These are phyloP conservation scores for Bruguiera gymnorhiza DNA, from an alignment of 345 rosid genomes.

Conservation along the genomic window DNA sequence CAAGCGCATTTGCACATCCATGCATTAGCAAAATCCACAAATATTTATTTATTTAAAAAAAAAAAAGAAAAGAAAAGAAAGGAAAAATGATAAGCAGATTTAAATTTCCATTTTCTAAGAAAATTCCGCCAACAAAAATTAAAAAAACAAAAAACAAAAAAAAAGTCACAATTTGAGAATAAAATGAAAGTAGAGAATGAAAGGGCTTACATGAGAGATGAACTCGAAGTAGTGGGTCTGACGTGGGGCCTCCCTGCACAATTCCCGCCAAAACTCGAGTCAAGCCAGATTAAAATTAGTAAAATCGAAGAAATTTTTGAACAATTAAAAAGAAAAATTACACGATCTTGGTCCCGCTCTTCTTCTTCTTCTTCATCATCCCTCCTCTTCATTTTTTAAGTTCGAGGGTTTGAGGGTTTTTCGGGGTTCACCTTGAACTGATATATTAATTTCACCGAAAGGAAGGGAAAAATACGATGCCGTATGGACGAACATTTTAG, in stretches of 20 bases:
- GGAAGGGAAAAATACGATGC: conserved; percentile 11
- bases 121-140: no score
- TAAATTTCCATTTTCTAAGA: no score
- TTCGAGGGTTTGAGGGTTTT: neutral
- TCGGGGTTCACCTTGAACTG: neutral
- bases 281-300: neutral
- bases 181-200: neutral
- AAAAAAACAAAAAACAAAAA: no score
- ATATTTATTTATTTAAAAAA: no score
- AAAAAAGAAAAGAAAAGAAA: no score
- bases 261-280: conserved; percentile 23
- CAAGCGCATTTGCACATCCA: no score
- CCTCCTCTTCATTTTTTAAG: conserved; percentile 32
- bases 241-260: conserved; percentile 76
- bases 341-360: neutral
- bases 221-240: conserved; percentile 81
- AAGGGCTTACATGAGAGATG: conserved; percentile 64
- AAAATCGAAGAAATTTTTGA: neutral
- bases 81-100: no score
- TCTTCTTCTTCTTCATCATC: conserved; percentile 13
- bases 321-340: neutral
- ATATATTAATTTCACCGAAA: no score
- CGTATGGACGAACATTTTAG: conserved; percentile 1
- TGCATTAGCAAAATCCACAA: no score
- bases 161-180: no score